Evolutionary conservation across 2,329 filamentous ascomycete genomes (phyloP).

Genomic region (Cephalotrichum gorgonifer): DNA sequence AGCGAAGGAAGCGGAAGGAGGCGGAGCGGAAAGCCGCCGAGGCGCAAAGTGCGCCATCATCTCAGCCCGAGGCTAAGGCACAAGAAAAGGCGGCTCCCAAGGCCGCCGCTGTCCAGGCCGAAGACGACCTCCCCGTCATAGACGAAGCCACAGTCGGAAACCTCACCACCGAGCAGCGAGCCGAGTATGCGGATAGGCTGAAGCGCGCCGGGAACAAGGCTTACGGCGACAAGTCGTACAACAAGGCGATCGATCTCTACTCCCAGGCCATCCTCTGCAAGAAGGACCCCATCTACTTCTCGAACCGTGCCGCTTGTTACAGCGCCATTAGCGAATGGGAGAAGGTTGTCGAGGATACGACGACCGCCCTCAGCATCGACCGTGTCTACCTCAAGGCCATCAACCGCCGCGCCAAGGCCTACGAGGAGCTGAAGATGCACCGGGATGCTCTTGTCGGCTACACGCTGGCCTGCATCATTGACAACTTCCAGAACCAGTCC

Average conservation of each 20-base stretch:
- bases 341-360: conserved; percentile 94
- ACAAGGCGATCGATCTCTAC: conserved; percentile 88
- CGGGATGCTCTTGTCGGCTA: conserved; percentile 95
- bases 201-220: conserved; percentile 96
- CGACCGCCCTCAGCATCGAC: conserved; percentile 85
- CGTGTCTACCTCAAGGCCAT: conserved; percentile 95
- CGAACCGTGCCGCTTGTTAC: conserved; percentile 94
- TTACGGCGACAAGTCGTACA: conserved; percentile 89
- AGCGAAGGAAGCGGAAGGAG: conserved; percentile 80
- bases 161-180: conserved; percentile 57
- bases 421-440: conserved; percentile 84
- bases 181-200: conserved; percentile 79
- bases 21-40: conserved; percentile 49
- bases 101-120: conserved; percentile 41
- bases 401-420: conserved; percentile 92
- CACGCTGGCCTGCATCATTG: conserved; percentile 97
- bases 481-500: conserved; percentile 85
- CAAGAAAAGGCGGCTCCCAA: conserved; percentile 25
- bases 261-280: conserved; percentile 94
- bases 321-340: conserved; percentile 90
- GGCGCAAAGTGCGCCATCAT: conserved; percentile 11
- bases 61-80: conserved; percentile 20
- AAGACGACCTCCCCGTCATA: conserved; percentile 61
- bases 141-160: conserved; percentile 43
- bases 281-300: conserved; percentile 96